Evolutionary conservation across 768 basidiomycete genomes (phyloP), one percentile per base, ranked within the genome.

Genomic region (Dacryopinax primogenitus): DNA sequence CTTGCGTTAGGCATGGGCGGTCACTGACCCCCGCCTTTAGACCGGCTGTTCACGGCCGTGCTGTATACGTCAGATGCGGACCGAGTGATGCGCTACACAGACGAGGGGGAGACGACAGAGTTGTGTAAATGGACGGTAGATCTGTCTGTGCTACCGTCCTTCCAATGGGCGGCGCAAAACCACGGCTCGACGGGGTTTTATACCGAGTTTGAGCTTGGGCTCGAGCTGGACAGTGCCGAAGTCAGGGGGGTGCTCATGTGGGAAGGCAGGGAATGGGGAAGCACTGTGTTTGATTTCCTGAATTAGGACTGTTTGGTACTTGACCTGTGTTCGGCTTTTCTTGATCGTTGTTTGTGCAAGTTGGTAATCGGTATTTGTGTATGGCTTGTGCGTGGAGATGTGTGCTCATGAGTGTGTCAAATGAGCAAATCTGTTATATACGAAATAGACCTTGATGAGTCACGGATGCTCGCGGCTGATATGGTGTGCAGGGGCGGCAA

Each of bases 171-270:
- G 68, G 86, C 86, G 62, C 76, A 75, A n/a, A 70, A 78, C 65
- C 79, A 83, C 11, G 78, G 81, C 44, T 73, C 77, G 37, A 78
- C 78, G 62, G 89, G 88, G 9, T 92, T 91, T 75, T 92, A 88
- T 71, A 89, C 88, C 62, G 89, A 91, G 72, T 92, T 91, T 69
- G 89, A 91, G 73, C 82, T 92, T 1, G 90, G 86, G 7, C 76
- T 92, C 66, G 90, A 90, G 75, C 76, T 92, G 70, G 89, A 92
- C 73, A 89, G 88, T 68, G 88, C 86, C 15, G 90, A 92, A 77
- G 88, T 92, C 70, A 85, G 90, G 65, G 90, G 89, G 23, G 84
- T 89, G 66, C 73, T 91, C 66, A 74, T 90, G 51, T 86, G 85
- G 71, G 83, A 87, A 63, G 84, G 83, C 13, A 81, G 85, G 67